phyloP scores from a whole-genome alignment of 2,329 filamentous ascomycete genomes.

The Neurospora crassa region DNA sequence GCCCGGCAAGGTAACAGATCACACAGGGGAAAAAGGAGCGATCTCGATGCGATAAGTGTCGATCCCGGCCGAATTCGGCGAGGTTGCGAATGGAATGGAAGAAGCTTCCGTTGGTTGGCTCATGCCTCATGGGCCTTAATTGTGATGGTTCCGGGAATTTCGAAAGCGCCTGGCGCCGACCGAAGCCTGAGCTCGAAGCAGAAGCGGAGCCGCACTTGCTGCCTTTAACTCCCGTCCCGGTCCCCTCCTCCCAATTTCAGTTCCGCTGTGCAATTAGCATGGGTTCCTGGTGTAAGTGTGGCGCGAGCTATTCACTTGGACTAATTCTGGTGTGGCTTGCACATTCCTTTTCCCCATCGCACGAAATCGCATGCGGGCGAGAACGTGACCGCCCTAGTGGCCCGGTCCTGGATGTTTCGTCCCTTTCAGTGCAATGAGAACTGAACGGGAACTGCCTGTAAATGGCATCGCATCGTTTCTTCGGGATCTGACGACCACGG shows the following conservation, averaged over 20 bases:
- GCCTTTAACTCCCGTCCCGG: background rate
- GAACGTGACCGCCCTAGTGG: background rate
- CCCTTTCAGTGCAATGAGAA: no score
- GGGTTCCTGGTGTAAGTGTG: background rate
- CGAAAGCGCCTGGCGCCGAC: background rate
- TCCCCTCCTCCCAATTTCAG: background rate
- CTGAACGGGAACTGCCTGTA: background rate
- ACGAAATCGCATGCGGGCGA: background rate
- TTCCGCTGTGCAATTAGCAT: background rate
- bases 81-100: background rate
- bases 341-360: background rate
- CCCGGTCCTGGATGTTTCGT: background rate
- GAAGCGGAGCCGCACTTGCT: background rate
- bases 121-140: background rate
- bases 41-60: background rate
- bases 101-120: background rate
- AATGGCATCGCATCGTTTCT: background rate
- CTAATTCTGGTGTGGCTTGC: background rate
- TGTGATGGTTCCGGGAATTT: background rate
- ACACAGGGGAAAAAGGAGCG: background rate
- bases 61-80: background rate
- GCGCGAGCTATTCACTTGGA: background rate
- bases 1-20: background rate
- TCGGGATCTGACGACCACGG: background rate
- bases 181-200: background rate